Base-by-base conservation (phyloP, 2,329 filamentous ascomycete genomes). In the Verticillium zaregamsianum region DNA sequence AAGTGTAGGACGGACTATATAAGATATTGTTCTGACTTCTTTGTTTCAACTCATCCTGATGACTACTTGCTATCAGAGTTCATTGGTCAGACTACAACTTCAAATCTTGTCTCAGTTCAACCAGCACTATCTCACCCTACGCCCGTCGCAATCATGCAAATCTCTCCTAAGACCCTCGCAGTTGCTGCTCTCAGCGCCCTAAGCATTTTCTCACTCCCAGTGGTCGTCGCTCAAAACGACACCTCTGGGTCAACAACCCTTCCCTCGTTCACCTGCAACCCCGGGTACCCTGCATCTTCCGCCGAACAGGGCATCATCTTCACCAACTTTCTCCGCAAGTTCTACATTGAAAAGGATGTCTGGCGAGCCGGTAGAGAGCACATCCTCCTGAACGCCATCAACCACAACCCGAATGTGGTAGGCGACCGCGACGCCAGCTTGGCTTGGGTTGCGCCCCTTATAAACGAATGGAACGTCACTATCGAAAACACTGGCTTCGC, bases 371-470 rank as follows among this genome's bases (percentile, higher is more conserved):
- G 59, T 11, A 55, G 61, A 31, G 61, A 64, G 45, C 58, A 60
- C 61, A 45, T 64, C 5, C 23, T 35, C 25, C 59, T 64, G 12
- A 49, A 58, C 28, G 62, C 63, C 39, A 64, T 65, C 23, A 63
- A 65, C 33, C 63, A 66, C 59, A 66, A 65, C 40, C 63, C 65
- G 4, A 52, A 52, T 45, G 59, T 59, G 2, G 58, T 59, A 11
- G 61, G 62, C 8, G 59, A 61, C 12, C 61, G 61, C 5, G 15
- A 63, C 4, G 63, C 59, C 49, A 20, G 59, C 1, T 37, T 61
- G n/a, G 12, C 20, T 20, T 61, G 54, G 14, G 52, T 64, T 23
- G 56, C 25, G 5, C 61, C 63, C 3, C 59, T 61, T 25, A 17
- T 60, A 5, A 56, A 32, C 3, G 58, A 52, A n/a, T 58, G 60